Base-by-base conservation (phyloP, 148 eudicot genomes). In the Heliosperma pusillum region DNA sequence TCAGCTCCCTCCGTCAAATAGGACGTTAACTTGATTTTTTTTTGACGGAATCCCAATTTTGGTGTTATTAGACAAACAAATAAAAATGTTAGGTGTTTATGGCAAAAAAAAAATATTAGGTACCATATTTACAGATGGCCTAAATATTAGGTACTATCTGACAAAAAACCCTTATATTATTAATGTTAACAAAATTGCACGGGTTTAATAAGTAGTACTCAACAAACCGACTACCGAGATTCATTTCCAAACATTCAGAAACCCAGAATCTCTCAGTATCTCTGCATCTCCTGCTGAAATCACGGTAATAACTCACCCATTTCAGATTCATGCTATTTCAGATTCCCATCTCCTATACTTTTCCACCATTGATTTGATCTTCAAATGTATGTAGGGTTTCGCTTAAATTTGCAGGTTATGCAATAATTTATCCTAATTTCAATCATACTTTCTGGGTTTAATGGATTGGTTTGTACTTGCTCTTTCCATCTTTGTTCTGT, bases 401-500 rank as follows among this genome's bases (percentile, higher is more conserved):
- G 69, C 45, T 65, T 17, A 17, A 65, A 15, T 65, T 65, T 65
- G 69, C 69, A 65, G 69, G 69, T 2, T 65, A 29, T 65, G 2
- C 47, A 33, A 16, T 50, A 50, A 50, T 50, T 50, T 50, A 50
- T 33, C 70, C 19, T n/a, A 66, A 40, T 36, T 42, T 67, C 55
- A 42, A 22, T 44, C 8, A 42, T 8, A 42, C 5, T 33, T 13
- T 33, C 10, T 66, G 66, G 42, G 77, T 72, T 29, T 50, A 16
- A 84, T 84, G 87, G 87, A 74, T 53, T 84, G 82, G 84, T 15
- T 64, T 4, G 7, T 76, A 29, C 30, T 82, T 56, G 36, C 72
- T 42, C 13, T 80, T 60, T 74, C 83, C 33, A 56, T 61, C 21
- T 36, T 68, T 8, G 80, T 75, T 63, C 5, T 85, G 22, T 85